phyloP scores from a whole-genome alignment of 2,329 filamentous ascomycete species.

The Xylaria sp. region DNA sequence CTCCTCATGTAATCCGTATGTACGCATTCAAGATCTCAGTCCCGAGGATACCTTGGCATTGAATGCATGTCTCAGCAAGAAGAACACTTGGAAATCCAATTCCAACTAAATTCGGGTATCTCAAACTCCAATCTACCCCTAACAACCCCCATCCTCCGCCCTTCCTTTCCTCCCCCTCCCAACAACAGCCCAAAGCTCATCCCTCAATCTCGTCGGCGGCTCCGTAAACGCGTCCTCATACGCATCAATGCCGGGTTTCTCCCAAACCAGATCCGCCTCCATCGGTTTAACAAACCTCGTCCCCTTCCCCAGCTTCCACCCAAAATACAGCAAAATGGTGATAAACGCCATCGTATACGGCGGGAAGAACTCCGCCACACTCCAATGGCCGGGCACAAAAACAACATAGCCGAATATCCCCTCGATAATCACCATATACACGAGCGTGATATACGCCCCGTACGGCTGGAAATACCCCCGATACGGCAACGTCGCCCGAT shows the following conservation, averaged over 20 bases:
- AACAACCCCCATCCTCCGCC: slow-evolving; percentile 22
- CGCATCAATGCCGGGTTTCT: slow-evolving; percentile 53
- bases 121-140: neutral
- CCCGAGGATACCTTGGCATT: no score
- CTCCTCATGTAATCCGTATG: no score
- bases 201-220: slow-evolving; percentile 42
- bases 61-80: no score
- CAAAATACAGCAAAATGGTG: slow-evolving; percentile 48
- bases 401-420: slow-evolving; percentile 52
- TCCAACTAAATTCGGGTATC: neutral
- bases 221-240: slow-evolving; percentile 45
- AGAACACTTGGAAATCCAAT: no score
- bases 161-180: slow-evolving; percentile 34
- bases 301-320: slow-evolving; percentile 59
- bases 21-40: no score
- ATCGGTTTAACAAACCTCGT: slow-evolving; percentile 49
- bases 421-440: slow-evolving; percentile 40
- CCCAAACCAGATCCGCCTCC: slow-evolving; percentile 56
- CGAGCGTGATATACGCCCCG: slow-evolving; percentile 44
- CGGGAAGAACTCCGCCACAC: slow-evolving; percentile 33
- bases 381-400: slow-evolving; percentile 38
- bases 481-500: slow-evolving; percentile 52
- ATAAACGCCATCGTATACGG: slow-evolving; percentile 49
- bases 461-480: slow-evolving; percentile 55
- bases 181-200: slow-evolving; percentile 38